Percentiles rank a stretch among this genome's conserved stretches.
These are phyloP conservation scores for Rhypophila decipiens DNA, from an alignment of 495 filamentous ascomycete genomes.

Conservation along the genomic window DNA sequence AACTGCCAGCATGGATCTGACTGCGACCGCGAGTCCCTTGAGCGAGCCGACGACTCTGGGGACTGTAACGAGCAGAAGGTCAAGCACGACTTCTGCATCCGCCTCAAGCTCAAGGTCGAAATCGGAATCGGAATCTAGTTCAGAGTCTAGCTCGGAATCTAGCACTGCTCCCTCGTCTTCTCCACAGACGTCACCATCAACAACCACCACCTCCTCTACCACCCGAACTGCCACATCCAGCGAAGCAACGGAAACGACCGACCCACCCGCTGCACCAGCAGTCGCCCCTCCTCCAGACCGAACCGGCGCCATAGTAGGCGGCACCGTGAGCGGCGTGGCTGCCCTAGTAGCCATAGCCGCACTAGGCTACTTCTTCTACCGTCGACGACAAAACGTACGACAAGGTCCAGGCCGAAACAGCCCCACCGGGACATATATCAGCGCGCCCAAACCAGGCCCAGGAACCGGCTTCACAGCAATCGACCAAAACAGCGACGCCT, in stretches of 20 bases:
- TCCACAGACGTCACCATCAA: not conserved
- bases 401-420: conserved; percentile 23
- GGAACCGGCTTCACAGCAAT: conserved; percentile 21
- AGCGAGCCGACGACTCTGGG: conserved; percentile 31
- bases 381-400: conserved; percentile 31
- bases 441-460: conserved; percentile 15
- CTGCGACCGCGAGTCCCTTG: conserved; percentile 24
- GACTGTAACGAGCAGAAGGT: conserved; percentile 9
- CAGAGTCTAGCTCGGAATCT: not conserved
- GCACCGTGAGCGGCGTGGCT: conserved; percentile 34
- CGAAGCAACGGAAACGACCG: conserved; percentile 3
- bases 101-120: conserved; percentile 7
- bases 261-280: conserved; percentile 5
- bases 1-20: conserved; percentile 25
- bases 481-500: conserved; percentile 19
- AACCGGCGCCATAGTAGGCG: conserved; percentile 40
- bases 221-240: conserved; percentile 12
- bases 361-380: conserved; percentile 23
- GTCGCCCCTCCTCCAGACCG: conserved; percentile 11
- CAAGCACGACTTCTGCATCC: conserved; percentile 6
- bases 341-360: conserved; percentile 25
- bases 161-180: conserved; percentile 3
- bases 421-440: conserved; percentile 25
- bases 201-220: conserved; percentile 10
- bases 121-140: not conserved